A percentile compares a stretch with the other conserved stretches of the same genome.
These are phyloP conservation scores for Penicillium goetzii DNA, from an alignment of 495 filamentous ascomycete species.

Conservation along the genomic window DNA sequence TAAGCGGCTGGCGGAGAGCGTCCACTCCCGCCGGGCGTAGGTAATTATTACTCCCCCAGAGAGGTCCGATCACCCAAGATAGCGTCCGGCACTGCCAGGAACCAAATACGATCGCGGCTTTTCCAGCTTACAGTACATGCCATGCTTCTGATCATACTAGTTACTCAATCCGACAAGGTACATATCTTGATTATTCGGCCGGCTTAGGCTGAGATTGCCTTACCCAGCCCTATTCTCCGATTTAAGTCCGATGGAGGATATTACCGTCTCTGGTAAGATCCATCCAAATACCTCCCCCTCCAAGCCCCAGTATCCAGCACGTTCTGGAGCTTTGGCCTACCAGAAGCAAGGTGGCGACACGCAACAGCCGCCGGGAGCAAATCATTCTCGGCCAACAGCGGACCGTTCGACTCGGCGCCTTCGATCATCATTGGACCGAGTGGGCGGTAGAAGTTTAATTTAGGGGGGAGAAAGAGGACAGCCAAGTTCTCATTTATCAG, in stretches of 20 bases:
- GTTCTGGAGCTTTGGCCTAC: constrained; percentile 30
- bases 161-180: background rate
- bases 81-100: constrained; percentile 7
- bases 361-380: constrained; percentile 32
- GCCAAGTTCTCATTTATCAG: background rate
- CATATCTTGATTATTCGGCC: background rate
- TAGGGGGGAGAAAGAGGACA: constrained; percentile 15
- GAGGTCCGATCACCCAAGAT: constrained; percentile 19
- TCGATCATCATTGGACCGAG: constrained; percentile 34
- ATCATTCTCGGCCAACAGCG: constrained; percentile 32
- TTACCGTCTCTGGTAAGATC: constrained; percentile 7
- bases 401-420: constrained; percentile 24
- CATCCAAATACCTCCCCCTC: background rate
- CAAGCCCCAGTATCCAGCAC: constrained; percentile 20
- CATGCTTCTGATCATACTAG: background rate
- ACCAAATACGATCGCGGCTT: constrained; percentile 4
- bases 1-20: constrained; percentile 3
- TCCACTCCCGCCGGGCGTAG: too few species aligned
- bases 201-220: background rate
- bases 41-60: constrained; percentile 5
- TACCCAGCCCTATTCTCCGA: background rate
- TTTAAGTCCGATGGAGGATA: constrained; percentile 7
- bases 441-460: constrained; percentile 37
- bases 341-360: constrained; percentile 29
- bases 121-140: background rate